Evolutionary conservation across 345 rosid genomes (phyloP).

Genomic region (Salix viminalis): DNA sequence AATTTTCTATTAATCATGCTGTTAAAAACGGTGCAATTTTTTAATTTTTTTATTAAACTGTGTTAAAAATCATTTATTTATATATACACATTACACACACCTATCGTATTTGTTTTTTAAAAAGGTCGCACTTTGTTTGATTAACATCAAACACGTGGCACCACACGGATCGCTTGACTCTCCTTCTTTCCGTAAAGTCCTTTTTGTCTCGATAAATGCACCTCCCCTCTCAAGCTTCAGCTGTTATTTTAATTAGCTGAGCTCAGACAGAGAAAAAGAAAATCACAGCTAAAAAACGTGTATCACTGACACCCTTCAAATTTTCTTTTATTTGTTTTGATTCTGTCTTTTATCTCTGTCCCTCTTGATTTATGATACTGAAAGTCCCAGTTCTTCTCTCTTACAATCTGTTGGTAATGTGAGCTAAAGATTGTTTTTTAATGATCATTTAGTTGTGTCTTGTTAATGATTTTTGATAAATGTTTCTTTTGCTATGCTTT

Average conservation of each 20-base stretch:
- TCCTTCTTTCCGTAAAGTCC: background rate
- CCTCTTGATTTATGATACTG: background rate
- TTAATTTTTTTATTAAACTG: too few relatives aligned
- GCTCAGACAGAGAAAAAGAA: background rate
- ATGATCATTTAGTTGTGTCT: background rate
- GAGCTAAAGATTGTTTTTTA: background rate
- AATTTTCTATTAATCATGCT: too few relatives aligned
- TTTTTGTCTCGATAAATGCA: background rate
- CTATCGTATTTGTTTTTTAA: too few relatives aligned
- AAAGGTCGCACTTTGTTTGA: background rate
- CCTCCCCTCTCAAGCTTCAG: background rate
- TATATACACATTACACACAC: too few relatives aligned
- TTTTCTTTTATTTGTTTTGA: background rate
- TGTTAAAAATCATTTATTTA: too few relatives aligned
- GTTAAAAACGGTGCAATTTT: too few relatives aligned
- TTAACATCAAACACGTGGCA: constrained; percentile 40
- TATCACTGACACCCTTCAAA: background rate
- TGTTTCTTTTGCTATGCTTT: background rate
- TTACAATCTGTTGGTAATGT: background rate
- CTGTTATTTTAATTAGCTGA: background rate
- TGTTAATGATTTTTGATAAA: background rate
- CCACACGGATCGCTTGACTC: constrained; percentile 28
- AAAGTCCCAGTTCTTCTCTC: background rate
- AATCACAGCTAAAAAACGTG: background rate
- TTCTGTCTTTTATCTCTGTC: background rate